Base-by-base conservation (phyloP, 2,329 filamentous ascomycete genomes). In the Coleophoma eucalyptorum region DNA sequence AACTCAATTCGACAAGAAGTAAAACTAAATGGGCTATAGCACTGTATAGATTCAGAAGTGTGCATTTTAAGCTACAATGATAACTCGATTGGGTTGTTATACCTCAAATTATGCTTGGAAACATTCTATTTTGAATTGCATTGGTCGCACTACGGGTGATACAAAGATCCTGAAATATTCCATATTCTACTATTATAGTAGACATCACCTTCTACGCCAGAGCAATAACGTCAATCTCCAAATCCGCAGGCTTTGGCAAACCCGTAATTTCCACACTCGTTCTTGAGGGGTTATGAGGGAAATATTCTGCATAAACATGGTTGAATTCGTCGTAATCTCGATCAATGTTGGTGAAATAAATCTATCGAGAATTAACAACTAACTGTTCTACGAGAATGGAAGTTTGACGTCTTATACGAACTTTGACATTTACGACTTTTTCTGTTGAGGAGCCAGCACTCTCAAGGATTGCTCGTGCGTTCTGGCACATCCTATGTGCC, bases 381-480 rank as follows among this genome's bases (percentile, higher is more conserved):
- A 13, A 7, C n/a, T 43, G 13, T 26, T 5, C 26, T 26, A 26
- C 26, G 10, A 26, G 8, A 26, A 19, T 7, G 21, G 10, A 43
- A 43, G 18, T n/a, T 43, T 18, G 15, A 3, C 15, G 6, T 11
- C 16, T 6, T n/a, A 19, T 46, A 46, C 43, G 4, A 8, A 44
- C 42, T n/a, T 21, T 46, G 31, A 46, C 43, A 16, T 46, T 46
- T 32, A 46, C 26, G 20, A 35, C 43, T 19, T 46, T 46, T 10
- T 46, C 33, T 18, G 20, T n/a, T 8, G 15, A n/a, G 4, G 43
- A 46, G 13, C 43, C 43, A 21, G 26, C 43, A 31, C 15, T 31
- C 18, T 46, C 26, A 19, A 46, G 43, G 11, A 46, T 21, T n/a
- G 43, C 43, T n/a, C 43, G 43, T n/a, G 43, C 43, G 15, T 46